A percentile compares a stretch with the other conserved stretches of the same genome.
Evolutionary conservation across 495 filamentous ascomycete genomes (phyloP).

Genomic region (Pseudotulostoma volvatum): DNA sequence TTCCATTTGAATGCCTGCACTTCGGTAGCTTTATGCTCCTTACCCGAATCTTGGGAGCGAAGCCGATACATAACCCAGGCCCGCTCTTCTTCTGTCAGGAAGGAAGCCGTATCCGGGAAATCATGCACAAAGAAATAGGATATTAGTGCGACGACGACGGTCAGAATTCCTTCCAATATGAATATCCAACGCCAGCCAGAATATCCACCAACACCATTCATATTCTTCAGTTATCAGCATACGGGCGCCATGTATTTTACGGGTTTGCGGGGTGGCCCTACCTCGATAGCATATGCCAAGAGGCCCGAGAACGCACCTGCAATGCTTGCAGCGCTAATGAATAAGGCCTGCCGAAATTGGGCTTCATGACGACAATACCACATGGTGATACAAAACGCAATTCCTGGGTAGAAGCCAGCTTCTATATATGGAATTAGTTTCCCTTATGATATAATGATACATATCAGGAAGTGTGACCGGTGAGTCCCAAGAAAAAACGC

Average conservation of each 20-base stretch:
- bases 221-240: conserved; percentile 16
- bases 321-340: conserved; percentile 57
- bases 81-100: conserved; percentile 47
- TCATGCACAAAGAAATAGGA: conserved; percentile 60
- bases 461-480: too few species aligned
- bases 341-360: conserved; percentile 57
- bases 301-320: conserved; percentile 71
- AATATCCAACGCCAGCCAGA: conserved; percentile 77
- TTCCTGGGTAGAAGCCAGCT: conserved; percentile 53
- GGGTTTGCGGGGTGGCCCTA: conserved; percentile 5
- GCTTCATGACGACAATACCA: conserved; percentile 64
- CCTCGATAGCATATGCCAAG: conserved; percentile 54
- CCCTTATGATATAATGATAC: conserved; percentile 5
- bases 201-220: conserved; percentile 46
- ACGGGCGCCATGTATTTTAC: neutral
- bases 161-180: conserved; percentile 58
- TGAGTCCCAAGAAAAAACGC: conserved; percentile 42
- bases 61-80: conserved; percentile 42
- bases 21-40: conserved; percentile 43
- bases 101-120: conserved; percentile 53
- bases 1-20: conserved; percentile 51
- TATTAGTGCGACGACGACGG: conserved; percentile 40
- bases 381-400: conserved; percentile 73
- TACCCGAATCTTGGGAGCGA: too few species aligned
- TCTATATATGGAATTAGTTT: too few species aligned